These are phyloP conservation scores for Fusarium citri DNA, from an alignment of 2,329 filamentous ascomycete species.

Conservation along the genomic window DNA sequence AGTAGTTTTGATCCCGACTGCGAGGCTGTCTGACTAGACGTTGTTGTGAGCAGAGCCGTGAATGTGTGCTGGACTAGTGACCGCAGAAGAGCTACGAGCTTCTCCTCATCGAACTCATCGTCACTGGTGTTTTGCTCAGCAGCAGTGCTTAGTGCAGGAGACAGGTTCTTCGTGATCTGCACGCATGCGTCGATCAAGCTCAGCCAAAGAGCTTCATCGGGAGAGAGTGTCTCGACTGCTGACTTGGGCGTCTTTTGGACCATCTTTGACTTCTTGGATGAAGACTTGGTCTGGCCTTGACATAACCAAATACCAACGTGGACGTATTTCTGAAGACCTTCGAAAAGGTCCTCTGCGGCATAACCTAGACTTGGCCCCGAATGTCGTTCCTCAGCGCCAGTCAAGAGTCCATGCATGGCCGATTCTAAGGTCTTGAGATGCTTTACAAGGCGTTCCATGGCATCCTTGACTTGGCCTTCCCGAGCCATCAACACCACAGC, in stretches of 20 bases:
- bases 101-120: conserved; percentile 64
- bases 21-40: conserved; percentile 63
- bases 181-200: conserved; percentile 70
- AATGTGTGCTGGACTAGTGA: conserved; percentile 90
- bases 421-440: conserved; percentile 85
- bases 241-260: conserved; percentile 63
- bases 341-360: conserved; percentile 78
- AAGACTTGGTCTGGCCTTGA: conserved; percentile 80
- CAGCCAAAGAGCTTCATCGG: conserved; percentile 70
- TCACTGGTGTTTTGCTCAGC: conserved; percentile 44
- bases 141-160: conserved; percentile 61
- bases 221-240: conserved; percentile 58
- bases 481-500: conserved; percentile 90
- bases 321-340: conserved; percentile 86
- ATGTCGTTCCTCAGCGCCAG: conserved; percentile 68
- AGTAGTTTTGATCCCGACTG: conserved; percentile 51
- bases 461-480: conserved; percentile 84
- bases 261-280: conserved; percentile 56
- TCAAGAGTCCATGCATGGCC: conserved; percentile 78
- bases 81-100: conserved; percentile 75
- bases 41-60: conserved; percentile 83
- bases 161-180: conserved; percentile 72
- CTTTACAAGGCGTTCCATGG: conserved; percentile 85
- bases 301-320: conserved; percentile 97
- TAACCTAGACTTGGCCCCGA: conserved; percentile 64